These are phyloP conservation scores for Xylariaceae sp. DNA, from an alignment of 2,329 filamentous ascomycete genomes.

Conservation along the genomic window DNA sequence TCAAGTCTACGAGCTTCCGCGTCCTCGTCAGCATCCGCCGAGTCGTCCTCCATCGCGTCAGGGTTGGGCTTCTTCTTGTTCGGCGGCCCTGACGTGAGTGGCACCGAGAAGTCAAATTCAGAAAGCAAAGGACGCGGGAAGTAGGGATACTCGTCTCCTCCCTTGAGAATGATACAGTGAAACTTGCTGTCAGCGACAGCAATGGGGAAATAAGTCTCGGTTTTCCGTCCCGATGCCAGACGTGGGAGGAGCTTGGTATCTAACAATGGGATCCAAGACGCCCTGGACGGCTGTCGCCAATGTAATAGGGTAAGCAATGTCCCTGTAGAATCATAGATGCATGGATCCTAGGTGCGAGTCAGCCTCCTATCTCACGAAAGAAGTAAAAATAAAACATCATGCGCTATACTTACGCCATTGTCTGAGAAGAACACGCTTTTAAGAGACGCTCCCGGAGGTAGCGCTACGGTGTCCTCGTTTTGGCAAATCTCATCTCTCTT, in stretches of 20 bases:
- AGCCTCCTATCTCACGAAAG: slow-evolving; percentile 20
- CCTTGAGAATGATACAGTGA: slow-evolving; percentile 98
- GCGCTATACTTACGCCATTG: slow-evolving; percentile 59
- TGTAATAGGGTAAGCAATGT: slow-evolving; percentile 82
- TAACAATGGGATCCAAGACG: slow-evolving; percentile 84
- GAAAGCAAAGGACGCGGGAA: slow-evolving; percentile 84
- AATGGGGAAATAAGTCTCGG: slow-evolving; percentile 91
- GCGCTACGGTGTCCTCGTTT: slow-evolving; percentile 83
- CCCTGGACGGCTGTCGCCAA: slow-evolving; percentile 81
- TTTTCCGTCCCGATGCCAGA: slow-evolving; percentile 76
- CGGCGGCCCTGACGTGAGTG: slow-evolving; percentile 56
- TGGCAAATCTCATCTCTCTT: slow-evolving; percentile 93
- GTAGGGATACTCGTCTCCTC: slow-evolving; percentile 86
- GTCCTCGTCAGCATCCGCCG: slow-evolving; percentile 31
- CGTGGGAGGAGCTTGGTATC: slow-evolving; percentile 82
- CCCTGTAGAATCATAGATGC: slow-evolving; percentile 90
- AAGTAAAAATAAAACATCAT: not conserved
- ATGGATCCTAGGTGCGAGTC: slow-evolving; percentile 63
- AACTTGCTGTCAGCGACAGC: slow-evolving; percentile 88
- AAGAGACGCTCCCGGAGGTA: slow-evolving; percentile 68
- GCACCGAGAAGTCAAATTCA: slow-evolving; percentile 89
- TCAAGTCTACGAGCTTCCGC: slow-evolving; percentile 62
- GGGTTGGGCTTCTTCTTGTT: slow-evolving; percentile 33
- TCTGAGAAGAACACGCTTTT: slow-evolving; percentile 89
- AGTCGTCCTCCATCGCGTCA: slow-evolving; percentile 33